These are phyloP conservation scores for Solanum pennellii DNA, from an alignment of 257 asterid genomes.

Conservation along the genomic window DNA sequence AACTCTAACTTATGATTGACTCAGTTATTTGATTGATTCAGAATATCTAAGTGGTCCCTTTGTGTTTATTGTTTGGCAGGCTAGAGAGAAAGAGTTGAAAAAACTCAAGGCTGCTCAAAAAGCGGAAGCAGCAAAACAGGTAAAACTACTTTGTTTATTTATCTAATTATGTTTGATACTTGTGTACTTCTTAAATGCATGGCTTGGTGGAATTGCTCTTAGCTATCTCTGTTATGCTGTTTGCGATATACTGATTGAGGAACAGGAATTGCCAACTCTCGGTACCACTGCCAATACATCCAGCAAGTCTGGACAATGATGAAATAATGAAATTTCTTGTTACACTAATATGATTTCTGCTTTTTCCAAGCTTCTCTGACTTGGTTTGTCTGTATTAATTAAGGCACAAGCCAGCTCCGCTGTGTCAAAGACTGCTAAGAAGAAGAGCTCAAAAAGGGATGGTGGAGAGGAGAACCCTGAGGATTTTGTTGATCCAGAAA, in stretches of 20 bases:
- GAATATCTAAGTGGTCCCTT: neutral
- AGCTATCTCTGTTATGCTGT: neutral
- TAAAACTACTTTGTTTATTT: neutral
- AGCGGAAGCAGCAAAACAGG: conserved; percentile 80
- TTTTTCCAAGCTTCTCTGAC: neutral
- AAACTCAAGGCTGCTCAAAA: conserved; percentile 82
- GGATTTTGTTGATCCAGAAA: conserved; percentile 76
- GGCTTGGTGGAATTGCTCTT: neutral
- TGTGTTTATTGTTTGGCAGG: conserved; percentile 21
- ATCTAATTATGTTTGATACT: neutral
- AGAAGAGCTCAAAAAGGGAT: conserved; percentile 57
- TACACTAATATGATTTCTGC: neutral
- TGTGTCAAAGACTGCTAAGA: conserved; percentile 56
- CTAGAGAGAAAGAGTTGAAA: conserved; percentile 81
- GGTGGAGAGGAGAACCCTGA: conserved; percentile 59
- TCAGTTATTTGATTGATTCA: neutral
- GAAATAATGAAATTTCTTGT: neutral
- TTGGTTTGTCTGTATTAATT: conserved; percentile 1
- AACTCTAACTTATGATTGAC: neutral
- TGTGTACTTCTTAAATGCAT: neutral
- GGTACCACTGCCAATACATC: neutral
- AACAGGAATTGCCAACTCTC: neutral
- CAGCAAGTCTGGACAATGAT: neutral
- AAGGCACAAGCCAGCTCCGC: conserved; percentile 58
- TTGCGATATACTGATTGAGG: neutral